Evolutionary conservation across 129 eudicot species (phyloP).

Genomic region (Cynara cardunculus): DNA sequence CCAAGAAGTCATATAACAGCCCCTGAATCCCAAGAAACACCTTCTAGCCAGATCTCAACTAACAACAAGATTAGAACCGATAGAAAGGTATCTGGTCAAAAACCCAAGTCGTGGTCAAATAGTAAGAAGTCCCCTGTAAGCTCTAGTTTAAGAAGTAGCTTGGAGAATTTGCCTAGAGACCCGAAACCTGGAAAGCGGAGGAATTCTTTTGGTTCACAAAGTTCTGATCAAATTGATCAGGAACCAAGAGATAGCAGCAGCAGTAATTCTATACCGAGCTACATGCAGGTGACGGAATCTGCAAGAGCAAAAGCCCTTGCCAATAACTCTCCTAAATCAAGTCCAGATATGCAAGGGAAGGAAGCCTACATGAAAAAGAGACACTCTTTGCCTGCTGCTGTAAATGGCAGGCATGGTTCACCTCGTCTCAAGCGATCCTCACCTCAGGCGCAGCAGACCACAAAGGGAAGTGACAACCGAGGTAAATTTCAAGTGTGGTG

Average conservation of each 20-base stretch:
- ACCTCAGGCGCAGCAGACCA: slow-evolving; percentile 57
- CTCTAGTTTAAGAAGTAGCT: slow-evolving; percentile 36
- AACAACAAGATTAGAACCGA: slow-evolving; percentile 42
- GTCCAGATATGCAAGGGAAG: slow-evolving; percentile 77
- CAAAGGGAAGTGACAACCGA: slow-evolving; percentile 61
- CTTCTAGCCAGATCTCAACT: slow-evolving; percentile 64
- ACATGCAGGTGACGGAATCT: slow-evolving; percentile 93
- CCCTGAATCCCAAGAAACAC: slow-evolving; percentile 53
- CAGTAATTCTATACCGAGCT: slow-evolving; percentile 71
- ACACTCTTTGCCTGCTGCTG: slow-evolving; percentile 62
- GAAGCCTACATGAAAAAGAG: slow-evolving; percentile 62
- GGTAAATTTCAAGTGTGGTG: slow-evolving; percentile 40
- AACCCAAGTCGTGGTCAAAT: slow-evolving; percentile 44
- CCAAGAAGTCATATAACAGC: slow-evolving; percentile 54
- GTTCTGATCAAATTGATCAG: slow-evolving; percentile 52
- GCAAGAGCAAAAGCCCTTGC: slow-evolving; percentile 75
- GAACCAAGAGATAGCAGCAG: slow-evolving; percentile 80
- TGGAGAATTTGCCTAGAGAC: slow-evolving; percentile 61
- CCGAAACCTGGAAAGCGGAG: slow-evolving; percentile 54
- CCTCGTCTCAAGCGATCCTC: slow-evolving; percentile 57
- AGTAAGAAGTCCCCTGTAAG: slow-evolving; percentile 51
- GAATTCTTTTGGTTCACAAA: slow-evolving; percentile 70
- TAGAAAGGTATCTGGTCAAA: slow-evolving; percentile 37
- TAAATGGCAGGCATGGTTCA: slow-evolving; percentile 64
- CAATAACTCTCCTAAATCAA: slow-evolving; percentile 72